Base-by-base conservation (phyloP, 495 filamentous ascomycete genomes). In the Daldinia grandis region DNA sequence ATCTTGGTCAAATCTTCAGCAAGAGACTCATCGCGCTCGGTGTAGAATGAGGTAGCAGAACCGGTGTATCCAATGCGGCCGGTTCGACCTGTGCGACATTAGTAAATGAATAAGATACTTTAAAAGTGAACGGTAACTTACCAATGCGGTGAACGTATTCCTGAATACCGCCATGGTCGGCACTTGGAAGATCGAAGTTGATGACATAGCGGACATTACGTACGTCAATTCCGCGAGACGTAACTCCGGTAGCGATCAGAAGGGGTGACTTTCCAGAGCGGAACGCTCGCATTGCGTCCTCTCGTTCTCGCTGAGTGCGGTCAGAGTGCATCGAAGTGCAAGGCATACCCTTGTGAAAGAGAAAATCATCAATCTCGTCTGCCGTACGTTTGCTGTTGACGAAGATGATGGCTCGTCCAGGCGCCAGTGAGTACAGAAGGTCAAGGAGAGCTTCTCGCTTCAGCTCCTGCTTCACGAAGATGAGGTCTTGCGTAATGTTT, bases 101-200 rank as follows among this genome's bases (percentile, higher is more conserved):
- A 79, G 71, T 62, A 28, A n/a, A 25, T 10, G 30, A 12, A 38
- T 15, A 17, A 58, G 28, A 21, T 27, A 28, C 1, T 2, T 30
- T 42, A 28, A 10, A 30, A 19, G 17, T 5, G 12, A 24, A 40
- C 4, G 27, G 53, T 21, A 7, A 79, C 85, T 78, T 85, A 92
- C 91, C 95, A 78, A 98, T 99, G 38, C 95, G 92, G 73, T 99
- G 95, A 61, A 91, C 86, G 73, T 99, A 98, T 73, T 98, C 95
- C 56, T 92, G 87, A 50, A 98, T 98, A 4, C 95, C 95, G n/a
- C 93, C 94, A 69, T 93, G 82, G 2, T 82, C 74, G 4, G 78
- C 70, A 21, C 80, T 83, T 0, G 95, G 95, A 3, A 98, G 83
- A 54, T 97, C 93, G 70, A 88, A 98, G 79, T 99, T 98, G 84